phyloP scores from a whole-genome alignment of 768 basidiomycete genomes.

The Mycena latifolia region DNA sequence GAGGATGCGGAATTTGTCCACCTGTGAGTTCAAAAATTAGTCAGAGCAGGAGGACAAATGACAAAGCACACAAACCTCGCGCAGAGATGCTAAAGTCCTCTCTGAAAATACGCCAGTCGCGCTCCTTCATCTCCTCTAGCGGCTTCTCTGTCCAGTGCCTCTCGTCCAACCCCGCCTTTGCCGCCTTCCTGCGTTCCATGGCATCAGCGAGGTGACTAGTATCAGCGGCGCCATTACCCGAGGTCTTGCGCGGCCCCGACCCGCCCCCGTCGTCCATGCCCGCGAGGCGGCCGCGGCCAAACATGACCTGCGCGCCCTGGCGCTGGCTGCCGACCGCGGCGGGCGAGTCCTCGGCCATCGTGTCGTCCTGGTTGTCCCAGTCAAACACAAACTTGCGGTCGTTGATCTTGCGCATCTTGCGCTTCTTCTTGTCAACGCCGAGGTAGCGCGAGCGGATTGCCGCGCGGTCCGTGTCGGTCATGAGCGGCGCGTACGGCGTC shows the following conservation, averaged over 20 bases:
- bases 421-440: conserved; percentile 94
- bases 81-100: conserved; percentile 98
- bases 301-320: conserved; percentile 90
- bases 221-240: conserved; percentile 46
- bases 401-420: conserved; percentile 94
- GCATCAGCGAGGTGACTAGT: conserved; percentile 77
- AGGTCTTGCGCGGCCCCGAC: conserved; percentile 51
- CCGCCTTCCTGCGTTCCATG: conserved; percentile 85
- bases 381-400: conserved; percentile 99
- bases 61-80: conserved; percentile 67
- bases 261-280: conserved; percentile 88
- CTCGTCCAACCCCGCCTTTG: conserved; percentile 88
- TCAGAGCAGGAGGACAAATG: conserved; percentile 1
- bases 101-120: conserved; percentile 99
- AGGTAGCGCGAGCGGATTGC: conserved; percentile 95
- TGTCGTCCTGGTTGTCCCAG: conserved; percentile 98
- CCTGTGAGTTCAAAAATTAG: conserved; percentile 58
- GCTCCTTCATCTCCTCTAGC: conserved; percentile 92
- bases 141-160: conserved; percentile 98
- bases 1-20: conserved; percentile 92
- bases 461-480: conserved; percentile 84
- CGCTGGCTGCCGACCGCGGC: conserved; percentile 76
- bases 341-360: conserved; percentile 83
- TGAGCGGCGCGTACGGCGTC: conserved; percentile 65
- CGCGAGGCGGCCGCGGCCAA: conserved; percentile 85